Evolutionary conservation across 768 basidiomycete genomes (phyloP).

Genomic region (Boletales sp.): DNA sequence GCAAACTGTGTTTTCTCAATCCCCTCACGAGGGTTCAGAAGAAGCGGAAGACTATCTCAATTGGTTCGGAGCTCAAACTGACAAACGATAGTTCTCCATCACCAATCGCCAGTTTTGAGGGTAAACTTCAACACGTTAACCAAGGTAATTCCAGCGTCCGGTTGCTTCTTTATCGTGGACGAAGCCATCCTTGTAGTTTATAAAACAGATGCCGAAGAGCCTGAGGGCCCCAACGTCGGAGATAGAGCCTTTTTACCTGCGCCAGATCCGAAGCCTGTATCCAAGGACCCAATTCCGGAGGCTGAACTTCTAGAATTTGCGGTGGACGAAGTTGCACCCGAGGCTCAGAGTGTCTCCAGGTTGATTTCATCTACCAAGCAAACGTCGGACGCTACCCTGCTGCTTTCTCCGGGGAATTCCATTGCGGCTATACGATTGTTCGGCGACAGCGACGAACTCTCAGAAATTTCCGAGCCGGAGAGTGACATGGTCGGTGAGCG

Average conservation of each 20-base stretch:
- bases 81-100: slow-evolving; percentile 18
- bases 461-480: slow-evolving; percentile 31
- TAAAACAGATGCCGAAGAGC: slow-evolving; percentile 23
- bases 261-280: background rate
- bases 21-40: slow-evolving; percentile 7
- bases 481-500: background rate
- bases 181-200: slow-evolving; percentile 19
- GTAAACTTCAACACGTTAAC: slow-evolving; percentile 29
- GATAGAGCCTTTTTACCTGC: background rate
- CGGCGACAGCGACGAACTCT: slow-evolving; percentile 23
- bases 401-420: background rate
- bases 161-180: background rate
- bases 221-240: background rate
- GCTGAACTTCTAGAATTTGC: background rate
- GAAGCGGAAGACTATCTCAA: slow-evolving; percentile 22
- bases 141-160: slow-evolving; percentile 15
- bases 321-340: background rate
- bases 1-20: slow-evolving; percentile 28
- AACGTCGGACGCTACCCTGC: background rate
- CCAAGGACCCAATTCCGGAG: background rate
- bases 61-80: slow-evolving; percentile 26
- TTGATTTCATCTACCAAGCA: background rate
- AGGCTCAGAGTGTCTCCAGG: background rate
- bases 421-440: slow-evolving; percentile 1
- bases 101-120: slow-evolving; percentile 28